Evolutionary conservation across 306 rosid species (phyloP).

Genomic region (Fagus crenata): DNA sequence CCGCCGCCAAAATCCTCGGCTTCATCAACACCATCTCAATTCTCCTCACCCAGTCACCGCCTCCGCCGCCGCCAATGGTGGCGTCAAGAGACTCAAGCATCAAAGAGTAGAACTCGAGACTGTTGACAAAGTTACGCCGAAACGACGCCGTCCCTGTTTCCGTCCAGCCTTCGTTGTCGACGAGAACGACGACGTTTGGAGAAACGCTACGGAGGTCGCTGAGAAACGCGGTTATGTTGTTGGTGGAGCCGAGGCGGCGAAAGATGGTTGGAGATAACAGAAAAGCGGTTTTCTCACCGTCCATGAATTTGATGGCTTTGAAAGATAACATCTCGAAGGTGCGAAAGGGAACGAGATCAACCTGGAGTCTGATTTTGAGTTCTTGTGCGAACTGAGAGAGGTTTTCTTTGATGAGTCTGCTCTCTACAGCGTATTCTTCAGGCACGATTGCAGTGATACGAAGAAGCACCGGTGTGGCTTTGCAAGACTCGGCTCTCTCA

Average conservation of each 20-base stretch:
- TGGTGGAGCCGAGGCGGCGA: conserved; percentile 50
- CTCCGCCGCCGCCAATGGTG: conserved; percentile 39
- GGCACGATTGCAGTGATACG: conserved; percentile 73
- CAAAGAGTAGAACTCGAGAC: conserved; percentile 64
- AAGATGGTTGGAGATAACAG: conserved; percentile 64
- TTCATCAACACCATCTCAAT: conserved; percentile 57
- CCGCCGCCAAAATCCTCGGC: conserved; percentile 63
- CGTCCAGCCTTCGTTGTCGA: conserved; percentile 66
- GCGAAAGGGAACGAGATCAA: conserved; percentile 50
- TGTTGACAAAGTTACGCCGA: conserved; percentile 53
- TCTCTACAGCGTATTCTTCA: conserved; percentile 64
- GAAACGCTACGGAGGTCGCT: conserved; percentile 51
- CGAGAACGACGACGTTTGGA: conserved; percentile 67
- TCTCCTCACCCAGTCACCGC: conserved; percentile 58
- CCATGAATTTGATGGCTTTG: conserved; percentile 62
- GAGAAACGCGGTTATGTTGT: conserved; percentile 38
- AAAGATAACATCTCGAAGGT: conserved; percentile 60
- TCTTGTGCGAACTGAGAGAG: conserved; percentile 76
- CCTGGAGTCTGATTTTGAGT: conserved; percentile 59
- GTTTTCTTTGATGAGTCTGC: conserved; percentile 54
- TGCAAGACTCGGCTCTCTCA: conserved; percentile 47
- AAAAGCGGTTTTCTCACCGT: conserved; percentile 70
- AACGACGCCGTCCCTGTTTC: conserved; percentile 53
- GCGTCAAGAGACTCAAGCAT: conserved; percentile 81
- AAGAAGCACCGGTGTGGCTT: conserved; percentile 41